Base-by-base conservation (phyloP, 2,329 filamentous ascomycete genomes). In the Phialophora expanda region DNA sequence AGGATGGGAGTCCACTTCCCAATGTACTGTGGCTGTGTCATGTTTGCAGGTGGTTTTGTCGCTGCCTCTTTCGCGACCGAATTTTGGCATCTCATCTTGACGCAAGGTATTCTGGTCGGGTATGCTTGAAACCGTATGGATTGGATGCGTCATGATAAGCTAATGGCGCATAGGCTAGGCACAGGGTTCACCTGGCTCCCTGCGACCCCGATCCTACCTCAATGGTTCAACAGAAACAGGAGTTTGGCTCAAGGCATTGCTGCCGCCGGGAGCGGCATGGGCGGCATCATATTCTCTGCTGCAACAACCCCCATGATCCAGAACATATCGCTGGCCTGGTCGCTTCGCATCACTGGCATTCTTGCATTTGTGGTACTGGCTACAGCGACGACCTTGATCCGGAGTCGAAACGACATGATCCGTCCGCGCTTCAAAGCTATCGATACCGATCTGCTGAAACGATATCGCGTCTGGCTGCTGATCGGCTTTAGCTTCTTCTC, bases 401-500 rank as follows among this genome's bases (percentile, higher is more conserved):
- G 72, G 30, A 72, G 76, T 56, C 66, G 75, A 17, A 75, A 75
- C 62, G 44, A 64, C 24, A 64, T 56, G 14, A 70, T 74, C 48
- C 62, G 65, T 26, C 73, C 73, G 2, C 54, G 59, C 8, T 69
- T 73, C 56, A 70, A 64, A 24, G 48, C 64, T n/a, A 69, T 75
- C 38, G 74, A 75, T 46, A 48, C 48, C 6, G 56, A 54, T 34
- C 65, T 75, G 30, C 60, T 75, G 22, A 60, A 63, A 30, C 62
- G 66, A 24, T 66, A 61, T 20, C 66, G 73, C 22, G 72, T 75
- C 3, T 65, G 68, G 48, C 57, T 75, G 12, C 59, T 75, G 28
- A 69, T 74, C 4, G 56, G 67, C 0, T 83, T 80, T 78, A 78
- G 75, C 7, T 82, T 84, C 62, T 73, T 78, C 24, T 80, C 75